Percentiles rank a stretch among this genome's conserved stretches.
These are phyloP conservation scores for Globisporangium rhizosaccharum DNA, from an alignment of 352 stramenopile species.

Conservation along the genomic window DNA sequence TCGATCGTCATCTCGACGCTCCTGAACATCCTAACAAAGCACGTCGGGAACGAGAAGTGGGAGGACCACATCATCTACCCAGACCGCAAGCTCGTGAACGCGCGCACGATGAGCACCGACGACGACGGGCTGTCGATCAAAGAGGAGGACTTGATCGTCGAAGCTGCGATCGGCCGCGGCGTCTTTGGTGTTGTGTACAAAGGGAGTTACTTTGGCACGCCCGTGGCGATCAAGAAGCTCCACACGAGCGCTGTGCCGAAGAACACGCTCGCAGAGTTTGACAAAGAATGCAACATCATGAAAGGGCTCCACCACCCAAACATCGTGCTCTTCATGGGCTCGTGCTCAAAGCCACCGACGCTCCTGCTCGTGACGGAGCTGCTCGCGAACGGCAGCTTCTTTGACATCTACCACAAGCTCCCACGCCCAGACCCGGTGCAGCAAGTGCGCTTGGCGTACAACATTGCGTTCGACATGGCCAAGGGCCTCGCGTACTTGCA, in stretches of 20 bases:
- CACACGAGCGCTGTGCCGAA: conserved; percentile 73
- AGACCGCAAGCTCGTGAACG: conserved; percentile 66
- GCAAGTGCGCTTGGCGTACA: conserved; percentile 65
- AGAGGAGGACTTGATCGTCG: conserved; percentile 70
- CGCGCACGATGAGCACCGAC: conserved; percentile 33
- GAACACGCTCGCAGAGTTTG: conserved; percentile 77
- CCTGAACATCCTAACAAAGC: conserved; percentile 56
- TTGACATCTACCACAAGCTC: conserved; percentile 86
- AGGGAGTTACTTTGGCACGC: conserved; percentile 78
- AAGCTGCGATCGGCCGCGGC: conserved; percentile 62
- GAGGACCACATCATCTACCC: conserved; percentile 82
- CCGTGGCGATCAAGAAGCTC: conserved; percentile 82
- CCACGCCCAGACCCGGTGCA: conserved; percentile 41
- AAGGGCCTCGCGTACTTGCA: conserved; percentile 96
- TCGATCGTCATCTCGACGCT: conserved; percentile 76
- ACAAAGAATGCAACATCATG: conserved; percentile 85
- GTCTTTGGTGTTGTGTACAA: conserved; percentile 84
- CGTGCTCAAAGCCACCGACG: conserved; percentile 95
- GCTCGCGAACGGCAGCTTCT: conserved; percentile 80
- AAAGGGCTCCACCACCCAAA: conserved; percentile 94
- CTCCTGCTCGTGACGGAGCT: conserved; percentile 94
- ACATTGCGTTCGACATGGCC: conserved; percentile 86
- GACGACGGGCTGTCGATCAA: conserved; percentile 74
- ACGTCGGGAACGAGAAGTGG: conserved; percentile 74
- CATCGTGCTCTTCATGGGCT: conserved; percentile 98